phyloP scores from a whole-genome alignment of 345 rosid genomes.

The Carallia brachiata region DNA sequence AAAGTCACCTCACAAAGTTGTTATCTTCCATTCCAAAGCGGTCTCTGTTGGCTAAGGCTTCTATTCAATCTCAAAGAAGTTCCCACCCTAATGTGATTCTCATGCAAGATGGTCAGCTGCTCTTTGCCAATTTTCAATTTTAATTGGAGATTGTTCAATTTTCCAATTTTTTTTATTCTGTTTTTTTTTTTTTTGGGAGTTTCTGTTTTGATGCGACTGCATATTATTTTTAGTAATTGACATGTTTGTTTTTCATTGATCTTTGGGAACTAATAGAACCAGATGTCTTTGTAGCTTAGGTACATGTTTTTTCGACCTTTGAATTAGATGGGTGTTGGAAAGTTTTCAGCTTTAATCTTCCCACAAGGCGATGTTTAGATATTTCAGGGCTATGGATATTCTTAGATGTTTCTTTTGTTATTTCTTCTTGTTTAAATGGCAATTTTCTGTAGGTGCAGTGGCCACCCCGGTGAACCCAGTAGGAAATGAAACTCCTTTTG shows the following conservation, averaged over 20 bases:
- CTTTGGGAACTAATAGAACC: no score
- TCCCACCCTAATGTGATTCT: constrained; percentile 36
- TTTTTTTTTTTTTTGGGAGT: not conserved
- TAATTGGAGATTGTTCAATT: constrained; percentile 35
- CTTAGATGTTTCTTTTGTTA: not conserved
- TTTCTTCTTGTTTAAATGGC: constrained; percentile 3
- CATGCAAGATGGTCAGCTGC: constrained; percentile 36
- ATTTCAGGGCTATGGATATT: not conserved
- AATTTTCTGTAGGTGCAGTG: constrained; percentile 48
- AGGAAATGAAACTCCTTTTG: constrained; percentile 40
- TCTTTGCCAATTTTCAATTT: not conserved
- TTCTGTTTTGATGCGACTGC: no score
- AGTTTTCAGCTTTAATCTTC: constrained; percentile 2
- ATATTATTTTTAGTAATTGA: no score
- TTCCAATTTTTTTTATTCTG: not conserved
- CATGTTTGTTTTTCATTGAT: no score
- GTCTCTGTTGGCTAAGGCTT: constrained; percentile 39
- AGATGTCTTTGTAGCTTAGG: not conserved
- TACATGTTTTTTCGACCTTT: no score
- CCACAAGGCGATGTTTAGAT: not conserved
- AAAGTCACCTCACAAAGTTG: constrained; percentile 32
- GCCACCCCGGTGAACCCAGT: constrained; percentile 40
- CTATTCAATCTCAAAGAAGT: constrained; percentile 36
- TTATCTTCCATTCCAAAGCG: constrained; percentile 17
- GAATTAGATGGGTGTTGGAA: not conserved